Conservation (phyloP, 129 eudicot species). For the Heracleum sosnowskyi region DNA sequence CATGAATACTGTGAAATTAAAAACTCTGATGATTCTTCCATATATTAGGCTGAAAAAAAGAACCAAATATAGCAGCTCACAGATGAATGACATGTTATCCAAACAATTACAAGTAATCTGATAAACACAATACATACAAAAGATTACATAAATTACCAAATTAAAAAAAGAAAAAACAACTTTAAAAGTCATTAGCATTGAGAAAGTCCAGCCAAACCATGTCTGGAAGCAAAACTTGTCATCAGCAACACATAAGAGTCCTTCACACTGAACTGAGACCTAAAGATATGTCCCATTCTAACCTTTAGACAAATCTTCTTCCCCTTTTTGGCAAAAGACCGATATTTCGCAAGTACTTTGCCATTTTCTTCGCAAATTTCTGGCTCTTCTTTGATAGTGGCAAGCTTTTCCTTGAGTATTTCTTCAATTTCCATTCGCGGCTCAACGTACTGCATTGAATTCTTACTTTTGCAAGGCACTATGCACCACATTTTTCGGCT, state of each 20-base stretch:
- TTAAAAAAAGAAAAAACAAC: background rate
- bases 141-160: conserved; percentile 1
- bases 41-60: background rate
- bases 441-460: conserved; percentile 23
- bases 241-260: conserved; percentile 53
- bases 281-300: conserved; percentile 30
- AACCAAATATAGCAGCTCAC: background rate
- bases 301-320: conserved; percentile 30
- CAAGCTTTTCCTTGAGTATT: conserved; percentile 45
- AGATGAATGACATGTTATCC: background rate
- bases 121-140: background rate
- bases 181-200: conserved; percentile 12
- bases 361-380: conserved; percentile 27
- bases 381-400: conserved; percentile 51
- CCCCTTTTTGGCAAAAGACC: conserved; percentile 14
- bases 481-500: conserved; percentile 40
- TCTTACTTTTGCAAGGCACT: conserved; percentile 30
- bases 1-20: background rate
- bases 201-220: conserved; percentile 44
- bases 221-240: conserved; percentile 51
- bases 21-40: background rate
- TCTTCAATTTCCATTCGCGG: conserved; percentile 40
- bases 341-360: conserved; percentile 4
- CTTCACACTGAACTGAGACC: conserved; percentile 42
- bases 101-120: background rate